Base-by-base conservation (phyloP, 257 asterid genomes). In the Solanum megistacrolobum region DNA sequence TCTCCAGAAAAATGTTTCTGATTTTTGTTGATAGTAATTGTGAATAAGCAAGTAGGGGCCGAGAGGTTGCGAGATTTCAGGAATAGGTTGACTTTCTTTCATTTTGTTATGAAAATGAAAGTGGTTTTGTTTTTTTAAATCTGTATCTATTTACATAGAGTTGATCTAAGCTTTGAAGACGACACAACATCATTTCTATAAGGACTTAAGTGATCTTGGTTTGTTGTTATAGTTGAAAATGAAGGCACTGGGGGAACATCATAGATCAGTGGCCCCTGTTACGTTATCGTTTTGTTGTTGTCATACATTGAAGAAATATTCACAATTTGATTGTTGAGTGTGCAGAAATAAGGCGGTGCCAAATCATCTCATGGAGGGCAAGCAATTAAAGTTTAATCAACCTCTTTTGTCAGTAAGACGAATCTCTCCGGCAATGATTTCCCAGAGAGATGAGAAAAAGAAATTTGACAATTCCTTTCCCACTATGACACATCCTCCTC, bases 381-480 rank as follows among this genome's bases (percentile, higher is more conserved):
- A 93, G 90, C 94, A 93, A 89, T 89, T 96, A 87, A 94, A 95
- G 79, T 83, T 93, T 66, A 89, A 89, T 78, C 95, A 89, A 88
- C 98, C 95, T 34, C 92, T 96, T 79, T 66, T 96, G 35, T 94
- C 98, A 16, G 98, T 93, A 12, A 92, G 98, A 88, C 93, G 90
- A 83, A 66, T 81, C 39, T 31, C 92, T 18, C 89, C 94, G 20
- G 52, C 91, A 1, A 36, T 86, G 8, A 87, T 90, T 55, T 82
- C 93, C 29, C 89, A 87, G 35, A 90, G 88, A 62, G 88, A 89
- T 18, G 90, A 89, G 66, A 87, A 76, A 68, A 76, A 81, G 78
- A 92, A 71, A 82, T 65, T 62, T 39, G 71, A 72, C 13, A 82
- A 90, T 25, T 79, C 87, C n/a, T 68, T 84, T 41, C 89, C 87